Conservation (phyloP, 73 alveolate species). For the Paramecium sexaurelia region DNA sequence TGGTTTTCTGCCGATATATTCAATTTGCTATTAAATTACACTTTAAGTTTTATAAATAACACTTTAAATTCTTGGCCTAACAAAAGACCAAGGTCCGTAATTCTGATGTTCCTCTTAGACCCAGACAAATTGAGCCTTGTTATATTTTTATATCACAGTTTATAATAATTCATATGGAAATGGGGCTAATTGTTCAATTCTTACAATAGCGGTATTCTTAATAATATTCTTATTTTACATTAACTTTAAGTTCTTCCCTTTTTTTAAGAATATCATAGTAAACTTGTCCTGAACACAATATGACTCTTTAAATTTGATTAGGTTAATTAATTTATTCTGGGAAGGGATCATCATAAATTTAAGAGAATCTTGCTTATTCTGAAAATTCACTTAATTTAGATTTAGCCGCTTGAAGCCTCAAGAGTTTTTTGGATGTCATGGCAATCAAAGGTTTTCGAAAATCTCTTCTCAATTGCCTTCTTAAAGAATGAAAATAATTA, state of each 20-base stretch:
- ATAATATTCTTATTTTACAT: not conserved
- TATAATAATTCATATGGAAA: slow-evolving; percentile 67
- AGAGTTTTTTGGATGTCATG: slow-evolving; percentile 89
- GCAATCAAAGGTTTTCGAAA: slow-evolving; percentile 91
- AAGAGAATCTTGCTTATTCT: slow-evolving; percentile 48
- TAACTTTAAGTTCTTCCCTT: slow-evolving; percentile 53
- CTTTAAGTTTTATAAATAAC: slow-evolving; percentile 21
- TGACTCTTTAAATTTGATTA: slow-evolving; percentile 70
- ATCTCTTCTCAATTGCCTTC: slow-evolving; percentile 87
- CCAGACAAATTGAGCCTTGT: slow-evolving; percentile 60
- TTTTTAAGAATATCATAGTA: slow-evolving; percentile 72
- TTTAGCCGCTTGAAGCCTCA: slow-evolving; percentile 75
- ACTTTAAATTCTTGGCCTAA: slow-evolving; percentile 50
- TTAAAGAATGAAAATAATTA: slow-evolving; percentile 85
- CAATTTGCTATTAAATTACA: not conserved
- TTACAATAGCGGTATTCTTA: slow-evolving; percentile 59
- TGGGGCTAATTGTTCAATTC: slow-evolving; percentile 69
- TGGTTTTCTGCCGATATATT: slow-evolving; percentile 62
- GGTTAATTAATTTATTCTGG: slow-evolving; percentile 64
- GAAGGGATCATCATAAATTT: slow-evolving; percentile 62
- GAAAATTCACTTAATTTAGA: slow-evolving; percentile 68
- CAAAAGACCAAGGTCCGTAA: slow-evolving; percentile 67
- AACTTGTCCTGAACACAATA: slow-evolving; percentile 91
- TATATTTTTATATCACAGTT: not conserved
- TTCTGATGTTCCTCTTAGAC: slow-evolving; percentile 67